Conservation (phyloP, 164 flowering plant genomes). For the Annona cherimola region DNA sequence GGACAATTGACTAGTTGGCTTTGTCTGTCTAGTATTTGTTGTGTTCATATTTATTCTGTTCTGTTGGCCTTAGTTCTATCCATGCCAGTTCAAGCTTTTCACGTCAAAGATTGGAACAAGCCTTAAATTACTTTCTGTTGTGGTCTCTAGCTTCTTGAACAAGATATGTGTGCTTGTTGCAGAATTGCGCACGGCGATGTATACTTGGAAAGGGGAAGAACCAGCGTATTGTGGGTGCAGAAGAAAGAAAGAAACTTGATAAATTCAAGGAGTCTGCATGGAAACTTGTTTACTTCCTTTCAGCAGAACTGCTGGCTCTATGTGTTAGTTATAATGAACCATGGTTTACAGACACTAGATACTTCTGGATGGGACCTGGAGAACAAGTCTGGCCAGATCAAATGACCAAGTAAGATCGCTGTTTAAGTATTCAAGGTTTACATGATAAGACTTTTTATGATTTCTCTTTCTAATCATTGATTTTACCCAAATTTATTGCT, state of each 20-base stretch:
- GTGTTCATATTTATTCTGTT: too few species aligned
- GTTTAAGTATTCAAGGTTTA: neutral
- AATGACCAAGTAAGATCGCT: slow-evolving; percentile 63
- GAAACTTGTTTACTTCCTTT: slow-evolving; percentile 84
- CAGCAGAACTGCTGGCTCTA: slow-evolving; percentile 80
- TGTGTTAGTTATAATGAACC: slow-evolving; percentile 84
- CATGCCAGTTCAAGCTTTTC: too few species aligned
- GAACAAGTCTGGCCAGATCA: slow-evolving; percentile 91
- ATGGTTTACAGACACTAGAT: slow-evolving; percentile 76
- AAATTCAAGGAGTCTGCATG: slow-evolving; percentile 98
- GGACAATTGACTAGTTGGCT: too few species aligned
- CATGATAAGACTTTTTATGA: too few species aligned
- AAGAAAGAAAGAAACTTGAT: slow-evolving; percentile 51
- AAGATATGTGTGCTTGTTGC: slow-evolving; percentile 25
- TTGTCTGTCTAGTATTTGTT: too few species aligned
- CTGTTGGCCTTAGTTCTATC: too few species aligned
- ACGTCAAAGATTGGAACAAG: neutral
- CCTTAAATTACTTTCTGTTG: neutral
- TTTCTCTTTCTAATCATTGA: too few species aligned
- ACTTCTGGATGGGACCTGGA: slow-evolving; percentile 93
- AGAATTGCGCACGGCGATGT: slow-evolving; percentile 54
- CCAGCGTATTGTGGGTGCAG: slow-evolving; percentile 26
- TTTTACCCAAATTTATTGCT: too few species aligned
- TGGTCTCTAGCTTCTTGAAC: slow-evolving; percentile 1
- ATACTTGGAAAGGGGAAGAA: slow-evolving; percentile 48